Base-by-base conservation (phyloP, 176 grass and related monocot genomes). In the Carex kokanica region DNA sequence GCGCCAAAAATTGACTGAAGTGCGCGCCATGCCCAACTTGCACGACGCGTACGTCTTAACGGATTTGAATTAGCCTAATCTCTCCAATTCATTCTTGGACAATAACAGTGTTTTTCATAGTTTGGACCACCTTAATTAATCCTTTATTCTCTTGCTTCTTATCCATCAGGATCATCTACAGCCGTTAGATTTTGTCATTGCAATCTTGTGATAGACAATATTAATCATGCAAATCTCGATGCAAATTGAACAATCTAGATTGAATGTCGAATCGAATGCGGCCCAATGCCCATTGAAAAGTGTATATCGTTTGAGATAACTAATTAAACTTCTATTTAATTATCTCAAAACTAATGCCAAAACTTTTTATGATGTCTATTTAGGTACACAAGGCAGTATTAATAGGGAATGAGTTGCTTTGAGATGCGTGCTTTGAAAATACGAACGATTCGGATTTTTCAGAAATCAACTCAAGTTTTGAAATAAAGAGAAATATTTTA, bases 21-120 rank as follows among this genome's bases (percentile, higher is more conserved):
- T 69, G 65, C 68, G 68, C 40, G 68, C 68, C 68, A 72, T 72
- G 68, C 69, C 47, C 69, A n/a, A 51, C 69, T 73, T 73, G 40
- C 8, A 7, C 20, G 72, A 77, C 47, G 47, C 14, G 24, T 55
- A 77, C 72, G 2, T 77, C 72, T 32, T 29, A 74, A 74, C 70
- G 43, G 70, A 52, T 52, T 51, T 51, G 5, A 36, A 38, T 38
- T 38, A 51, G 10, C 4, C 43, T 51, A 3, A 74, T 74, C 70
- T 43, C 70, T 74, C 15, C 70, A 52, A 52, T 74, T 74, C 20
- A 0, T 52, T 25, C 27, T 38, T 24, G 2, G 16, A 54, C 47
- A 77, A 75, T 75, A 2, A 49, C 17, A 49, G 17, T 74, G 9
- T 24, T 74, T 23, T 24, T 51, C 10, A 23, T 74, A 32, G 3